Conservation (phyloP, 73 alveolate genomes). For the Uronychia setigera region DNA sequence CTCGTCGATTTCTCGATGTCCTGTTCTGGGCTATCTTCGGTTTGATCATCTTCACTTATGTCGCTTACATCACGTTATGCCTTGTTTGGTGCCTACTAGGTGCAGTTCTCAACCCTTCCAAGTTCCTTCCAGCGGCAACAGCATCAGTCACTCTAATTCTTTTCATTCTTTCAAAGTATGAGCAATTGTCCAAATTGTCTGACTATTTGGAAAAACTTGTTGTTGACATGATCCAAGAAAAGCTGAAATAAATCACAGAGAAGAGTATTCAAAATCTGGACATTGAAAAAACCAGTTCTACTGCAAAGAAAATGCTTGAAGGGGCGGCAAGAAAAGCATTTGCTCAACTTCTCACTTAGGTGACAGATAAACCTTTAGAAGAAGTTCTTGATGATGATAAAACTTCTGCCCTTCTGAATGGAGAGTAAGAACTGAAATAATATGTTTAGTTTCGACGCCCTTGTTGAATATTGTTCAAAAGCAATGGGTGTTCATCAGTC, state of each 20-base stretch:
- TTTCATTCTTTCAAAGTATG: not conserved
- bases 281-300: not conserved
- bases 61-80: conserved; percentile 11
- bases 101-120: conserved; percentile 16
- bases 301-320: not conserved
- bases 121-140: conserved; percentile 24
- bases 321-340: not conserved
- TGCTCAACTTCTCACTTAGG: not conserved
- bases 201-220: conserved; percentile 4
- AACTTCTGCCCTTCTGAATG: not conserved
- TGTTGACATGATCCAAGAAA: not conserved
- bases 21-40: conserved; percentile 7
- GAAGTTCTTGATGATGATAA: not conserved
- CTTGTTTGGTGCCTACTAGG: conserved; percentile 23
- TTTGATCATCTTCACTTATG: not conserved
- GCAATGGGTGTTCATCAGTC: conserved; percentile 4
- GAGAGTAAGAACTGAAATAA: conserved; percentile 1
- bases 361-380: not conserved
- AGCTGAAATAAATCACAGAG: not conserved
- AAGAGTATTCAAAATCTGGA: not conserved
- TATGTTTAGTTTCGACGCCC: not conserved
- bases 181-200: not conserved
- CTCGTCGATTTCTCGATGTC: not conserved
- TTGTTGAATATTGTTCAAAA: not conserved
- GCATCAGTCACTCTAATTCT: not conserved